Percentiles rank a stretch among this genome's conserved stretches.
phyloP scores from a whole-genome alignment of 148 eudicot species.

The Camellia japonica region DNA sequence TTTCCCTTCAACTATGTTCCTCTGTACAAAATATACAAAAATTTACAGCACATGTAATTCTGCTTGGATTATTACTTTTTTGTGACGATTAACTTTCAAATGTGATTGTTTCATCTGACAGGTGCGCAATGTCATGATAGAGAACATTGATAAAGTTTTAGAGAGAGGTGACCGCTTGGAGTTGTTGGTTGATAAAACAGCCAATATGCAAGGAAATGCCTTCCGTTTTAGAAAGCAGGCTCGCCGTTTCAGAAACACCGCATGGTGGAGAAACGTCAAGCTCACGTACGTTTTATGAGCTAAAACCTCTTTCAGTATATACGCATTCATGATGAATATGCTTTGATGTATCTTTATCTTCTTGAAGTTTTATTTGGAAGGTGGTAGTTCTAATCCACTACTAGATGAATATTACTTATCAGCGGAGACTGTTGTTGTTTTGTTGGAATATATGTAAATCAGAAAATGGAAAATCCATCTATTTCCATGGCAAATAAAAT shows the following conservation, averaged over 20 bases:
- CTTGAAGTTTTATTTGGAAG: background rate
- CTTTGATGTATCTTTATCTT: background rate
- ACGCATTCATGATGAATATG: background rate
- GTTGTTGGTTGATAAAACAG: slow-evolving; percentile 86
- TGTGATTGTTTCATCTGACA: slow-evolving; percentile 21
- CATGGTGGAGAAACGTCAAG: slow-evolving; percentile 99
- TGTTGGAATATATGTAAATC: background rate
- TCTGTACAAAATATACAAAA: no score
- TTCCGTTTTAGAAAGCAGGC: slow-evolving; percentile 88
- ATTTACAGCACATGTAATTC: no score
- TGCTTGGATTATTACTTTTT: background rate
- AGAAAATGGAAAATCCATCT: background rate
- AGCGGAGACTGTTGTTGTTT: background rate
- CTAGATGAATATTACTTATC: background rate
- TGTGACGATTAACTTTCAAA: slow-evolving; percentile 1
- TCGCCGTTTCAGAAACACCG: slow-evolving; percentile 73
- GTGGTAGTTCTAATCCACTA: background rate
- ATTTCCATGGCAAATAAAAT: no score
- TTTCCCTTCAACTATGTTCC: no score
- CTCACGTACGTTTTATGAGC: slow-evolving; percentile 63
- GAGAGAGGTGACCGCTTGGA: slow-evolving; percentile 97
- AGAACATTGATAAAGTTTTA: slow-evolving; percentile 94
- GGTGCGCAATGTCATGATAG: slow-evolving; percentile 96
- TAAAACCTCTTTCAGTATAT: background rate
- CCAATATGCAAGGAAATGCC: slow-evolving; percentile 81